Conservation (phyloP, 352 stramenopile species). For the Phytopythium cucurbitacearum region DNA sequence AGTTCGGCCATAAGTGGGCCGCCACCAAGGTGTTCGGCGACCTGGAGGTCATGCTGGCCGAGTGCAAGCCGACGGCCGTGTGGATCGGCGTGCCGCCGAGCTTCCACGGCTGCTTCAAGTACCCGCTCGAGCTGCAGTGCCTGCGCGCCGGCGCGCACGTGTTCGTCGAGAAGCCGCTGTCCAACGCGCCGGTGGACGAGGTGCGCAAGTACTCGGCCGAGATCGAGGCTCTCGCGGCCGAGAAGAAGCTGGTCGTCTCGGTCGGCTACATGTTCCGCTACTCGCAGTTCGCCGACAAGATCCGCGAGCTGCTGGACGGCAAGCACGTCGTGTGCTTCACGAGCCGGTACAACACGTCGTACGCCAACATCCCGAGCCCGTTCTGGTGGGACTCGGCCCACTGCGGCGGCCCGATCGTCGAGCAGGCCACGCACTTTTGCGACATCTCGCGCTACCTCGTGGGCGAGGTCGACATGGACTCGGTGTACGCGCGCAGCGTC, state of each 20-base stretch:
- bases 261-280: constrained; percentile 42
- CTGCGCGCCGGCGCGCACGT: constrained; percentile 26
- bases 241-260: constrained; percentile 25
- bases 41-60: constrained; percentile 25
- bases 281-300: constrained; percentile 24
- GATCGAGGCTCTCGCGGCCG: constrained; percentile 15
- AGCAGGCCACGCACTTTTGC: constrained; percentile 37
- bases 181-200: constrained; percentile 24
- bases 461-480: constrained; percentile 26
- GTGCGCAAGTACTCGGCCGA: constrained; percentile 23
- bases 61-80: constrained; percentile 20
- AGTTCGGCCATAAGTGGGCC: constrained; percentile 23
- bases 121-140: constrained; percentile 24
- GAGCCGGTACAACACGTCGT: constrained; percentile 31
- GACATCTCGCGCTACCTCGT: constrained; percentile 31
- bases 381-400: constrained; percentile 37
- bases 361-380: constrained; percentile 27
- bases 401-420: constrained; percentile 33
- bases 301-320: constrained; percentile 21
- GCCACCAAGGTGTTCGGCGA: constrained; percentile 20
- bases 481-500: constrained; percentile 35
- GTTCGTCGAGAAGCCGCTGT: constrained; percentile 32
- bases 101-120: constrained; percentile 35
- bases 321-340: constrained; percentile 31
- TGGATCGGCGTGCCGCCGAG: constrained; percentile 33